Evolutionary conservation across 345 rosid genomes (phyloP).

Genomic region (Lepidium aucheri): DNA sequence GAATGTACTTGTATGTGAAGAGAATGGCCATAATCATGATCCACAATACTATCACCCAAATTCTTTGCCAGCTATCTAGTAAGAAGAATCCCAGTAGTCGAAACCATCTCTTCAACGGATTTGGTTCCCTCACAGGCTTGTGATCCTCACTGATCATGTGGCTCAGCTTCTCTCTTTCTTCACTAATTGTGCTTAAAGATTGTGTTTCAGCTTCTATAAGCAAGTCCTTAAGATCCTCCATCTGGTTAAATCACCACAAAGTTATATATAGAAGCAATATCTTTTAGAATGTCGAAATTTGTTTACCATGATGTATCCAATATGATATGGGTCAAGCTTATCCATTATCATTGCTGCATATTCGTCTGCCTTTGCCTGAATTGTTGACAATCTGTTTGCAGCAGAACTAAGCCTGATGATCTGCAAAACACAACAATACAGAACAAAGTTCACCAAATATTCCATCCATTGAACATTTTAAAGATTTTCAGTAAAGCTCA

Average conservation of each 20-base stretch:
- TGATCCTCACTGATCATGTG: conserved; percentile 59
- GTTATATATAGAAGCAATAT: neutral
- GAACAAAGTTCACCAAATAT: neutral
- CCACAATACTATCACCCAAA: conserved; percentile 58
- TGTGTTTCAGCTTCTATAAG: conserved; percentile 37
- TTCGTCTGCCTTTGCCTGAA: conserved; percentile 58
- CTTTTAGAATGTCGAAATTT: too few relatives aligned
- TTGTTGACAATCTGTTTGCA: conserved; percentile 49
- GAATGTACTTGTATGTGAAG: conserved; percentile 49
- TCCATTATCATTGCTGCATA: conserved; percentile 78
- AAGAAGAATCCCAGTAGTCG: conserved; percentile 33
- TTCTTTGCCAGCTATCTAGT: conserved; percentile 58
- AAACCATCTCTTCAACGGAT: conserved; percentile 33
- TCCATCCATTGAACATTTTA: neutral
- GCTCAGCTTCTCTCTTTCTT: conserved; percentile 47
- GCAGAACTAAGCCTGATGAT: conserved; percentile 58
- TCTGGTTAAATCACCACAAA: conserved; percentile 27
- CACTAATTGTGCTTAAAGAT: conserved; percentile 25
- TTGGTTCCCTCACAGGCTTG: conserved; percentile 50
- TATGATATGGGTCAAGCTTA: conserved; percentile 53
- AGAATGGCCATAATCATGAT: conserved; percentile 41
- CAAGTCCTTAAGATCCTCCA: conserved; percentile 47
- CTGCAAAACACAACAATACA: conserved; percentile 22
- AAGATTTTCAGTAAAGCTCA: neutral
- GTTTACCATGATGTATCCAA: conserved; percentile 60